Evolutionary conservation across 495 filamentous ascomycete species (phyloP).

Genomic region (Rhypophila decipiens): DNA sequence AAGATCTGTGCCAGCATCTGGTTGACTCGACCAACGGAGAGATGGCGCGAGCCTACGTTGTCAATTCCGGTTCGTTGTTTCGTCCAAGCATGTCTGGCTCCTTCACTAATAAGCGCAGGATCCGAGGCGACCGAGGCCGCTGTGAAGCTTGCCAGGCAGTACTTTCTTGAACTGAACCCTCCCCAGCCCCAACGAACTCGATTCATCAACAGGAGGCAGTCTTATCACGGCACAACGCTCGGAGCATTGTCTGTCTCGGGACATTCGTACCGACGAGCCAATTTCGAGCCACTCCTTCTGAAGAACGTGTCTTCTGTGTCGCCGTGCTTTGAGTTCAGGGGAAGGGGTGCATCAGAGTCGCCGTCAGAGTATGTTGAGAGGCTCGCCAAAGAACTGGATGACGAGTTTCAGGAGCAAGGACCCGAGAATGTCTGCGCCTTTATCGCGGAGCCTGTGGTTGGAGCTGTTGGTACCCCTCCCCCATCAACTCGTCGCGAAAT

Average conservation of each 20-base stretch:
- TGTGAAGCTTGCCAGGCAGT: constrained; percentile 64
- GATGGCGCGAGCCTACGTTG: constrained; percentile 43
- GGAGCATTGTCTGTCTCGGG: constrained; percentile 59
- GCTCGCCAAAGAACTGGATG: constrained; percentile 59
- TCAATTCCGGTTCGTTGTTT: constrained; percentile 52
- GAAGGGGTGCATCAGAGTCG: constrained; percentile 24
- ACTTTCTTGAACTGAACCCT: constrained; percentile 47
- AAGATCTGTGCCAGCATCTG: constrained; percentile 35
- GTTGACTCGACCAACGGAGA: constrained; percentile 38
- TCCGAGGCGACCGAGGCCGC: constrained; percentile 35
- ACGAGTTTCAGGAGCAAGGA: constrained; percentile 65
- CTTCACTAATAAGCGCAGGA: constrained; percentile 14
- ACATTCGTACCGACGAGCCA: constrained; percentile 54
- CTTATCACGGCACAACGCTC: constrained; percentile 73
- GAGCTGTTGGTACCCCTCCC: constrained; percentile 31
- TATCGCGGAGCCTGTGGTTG: constrained; percentile 62
- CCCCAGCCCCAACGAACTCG: constrained; percentile 33
- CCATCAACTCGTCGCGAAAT: not conserved
- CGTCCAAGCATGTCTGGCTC: constrained; percentile 21
- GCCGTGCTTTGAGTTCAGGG: constrained; percentile 51
- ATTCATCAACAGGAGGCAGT: constrained; percentile 62
- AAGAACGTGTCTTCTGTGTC: constrained; percentile 58
- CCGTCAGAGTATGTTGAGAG: constrained; percentile 44
- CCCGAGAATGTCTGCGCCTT: constrained; percentile 71
- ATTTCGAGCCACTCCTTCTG: constrained; percentile 60